Base-by-base conservation (phyloP, 2,329 filamentous ascomycete genomes). In the Calonectria crousiana region DNA sequence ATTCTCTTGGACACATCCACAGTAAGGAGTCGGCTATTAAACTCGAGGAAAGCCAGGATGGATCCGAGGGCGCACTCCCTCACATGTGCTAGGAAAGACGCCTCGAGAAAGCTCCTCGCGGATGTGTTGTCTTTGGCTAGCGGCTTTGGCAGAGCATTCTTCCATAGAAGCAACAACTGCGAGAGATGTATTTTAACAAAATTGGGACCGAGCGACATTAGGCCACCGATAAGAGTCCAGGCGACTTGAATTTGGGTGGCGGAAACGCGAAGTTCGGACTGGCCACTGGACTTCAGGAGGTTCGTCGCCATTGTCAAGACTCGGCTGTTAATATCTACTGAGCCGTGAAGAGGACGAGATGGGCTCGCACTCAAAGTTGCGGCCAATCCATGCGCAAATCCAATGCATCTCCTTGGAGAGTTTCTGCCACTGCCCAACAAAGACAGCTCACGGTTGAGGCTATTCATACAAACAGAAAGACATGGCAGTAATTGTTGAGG, bases 141-240 rank as follows among this genome's bases (percentile, higher is more conserved):
- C 8, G 97, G 96, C 81, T 97, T 98, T 0, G 97, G 96, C 14
- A 99, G 89, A 0, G 97, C 96, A 84, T 98, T 99, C 85, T 98
- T 98, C 97, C 97, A 99, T 9, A 99, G 88, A 11, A 99, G 87
- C 71, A 99, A 92, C 28, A 99, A 89, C 82, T 99, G 97, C 3
- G 96, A 96, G 10, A 99, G 90, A 84, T 99, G 97, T 30, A 98
- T 98, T 86, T 99, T 99, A 84, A 98, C 96, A 84, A 99, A 99
- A 84, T 98, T 98, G 5, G 97, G 96, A 0, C 97, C 97, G 0
- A 99, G 90, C 0, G 96, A 95, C 96, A 98, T 98, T 69, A 99
- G 87, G 0, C 97, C 97, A 47, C 97, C 97, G 60, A 99, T 98
- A 72, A 99, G 88, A 62, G 98, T 97, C 96, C 97, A 99, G 6